phyloP scores from a whole-genome alignment of 2,329 filamentous ascomycete genomes.

The Aspergillus sp. region DNA sequence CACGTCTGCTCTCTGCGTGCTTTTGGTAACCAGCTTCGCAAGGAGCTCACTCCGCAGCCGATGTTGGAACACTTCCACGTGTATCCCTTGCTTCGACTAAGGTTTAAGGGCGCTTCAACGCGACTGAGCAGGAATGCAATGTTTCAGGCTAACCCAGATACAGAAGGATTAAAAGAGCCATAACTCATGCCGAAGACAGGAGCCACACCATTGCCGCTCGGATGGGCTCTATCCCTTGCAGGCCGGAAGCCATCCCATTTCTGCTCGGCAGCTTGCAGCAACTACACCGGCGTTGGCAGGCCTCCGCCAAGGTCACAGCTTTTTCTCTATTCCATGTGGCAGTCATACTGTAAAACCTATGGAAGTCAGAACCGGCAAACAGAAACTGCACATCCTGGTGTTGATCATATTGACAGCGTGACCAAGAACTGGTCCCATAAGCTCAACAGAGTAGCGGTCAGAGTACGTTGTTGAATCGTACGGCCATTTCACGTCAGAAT shows the following conservation, averaged over 20 bases:
- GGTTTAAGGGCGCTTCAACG: background rate
- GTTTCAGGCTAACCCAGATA: background rate
- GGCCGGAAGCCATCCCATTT: background rate
- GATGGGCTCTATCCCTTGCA: background rate
- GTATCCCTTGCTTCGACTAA: background rate
- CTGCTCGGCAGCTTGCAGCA: too few relatives aligned
- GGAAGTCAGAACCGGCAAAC: background rate
- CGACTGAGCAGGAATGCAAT: background rate
- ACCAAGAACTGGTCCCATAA: background rate
- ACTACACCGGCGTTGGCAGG: too few relatives aligned
- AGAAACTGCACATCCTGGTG: background rate
- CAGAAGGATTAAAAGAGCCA: background rate
- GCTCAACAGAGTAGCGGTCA: background rate
- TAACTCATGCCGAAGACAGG: background rate
- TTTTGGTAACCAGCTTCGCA: background rate
- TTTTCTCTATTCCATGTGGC: too few relatives aligned
- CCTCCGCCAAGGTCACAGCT: too few relatives aligned
- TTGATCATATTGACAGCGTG: background rate
- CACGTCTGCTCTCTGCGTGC: background rate
- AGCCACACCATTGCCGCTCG: background rate
- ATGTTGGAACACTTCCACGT: background rate
- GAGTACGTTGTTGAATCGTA: background rate
- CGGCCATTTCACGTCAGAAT: background rate
- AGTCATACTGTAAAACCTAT: background rate
- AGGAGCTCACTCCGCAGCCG: background rate